These are phyloP conservation scores for Xanthoconium stramineum DNA, from an alignment of 768 basidiomycete species.

Conservation along the genomic window DNA sequence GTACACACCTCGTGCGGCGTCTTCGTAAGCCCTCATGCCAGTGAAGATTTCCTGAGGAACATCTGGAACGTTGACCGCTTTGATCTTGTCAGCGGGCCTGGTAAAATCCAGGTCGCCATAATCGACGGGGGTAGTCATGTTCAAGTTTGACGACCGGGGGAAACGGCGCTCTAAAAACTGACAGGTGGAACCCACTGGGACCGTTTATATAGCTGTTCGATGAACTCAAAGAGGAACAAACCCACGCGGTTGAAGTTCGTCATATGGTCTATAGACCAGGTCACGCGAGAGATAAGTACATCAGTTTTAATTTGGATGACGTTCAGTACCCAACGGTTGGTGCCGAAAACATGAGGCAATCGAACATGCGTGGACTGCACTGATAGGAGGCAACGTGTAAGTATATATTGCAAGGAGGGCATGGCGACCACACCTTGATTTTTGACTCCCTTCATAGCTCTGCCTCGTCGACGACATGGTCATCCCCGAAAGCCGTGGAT, in stretches of 20 bases:
- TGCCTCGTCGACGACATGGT: not conserved
- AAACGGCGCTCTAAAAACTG: not conserved
- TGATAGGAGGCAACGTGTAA: not conserved
- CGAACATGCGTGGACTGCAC: conserved; percentile 1
- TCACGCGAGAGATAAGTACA: conserved; percentile 9
- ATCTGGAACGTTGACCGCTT: conserved; percentile 35
- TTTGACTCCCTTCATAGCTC: not conserved
- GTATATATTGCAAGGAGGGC: not conserved
- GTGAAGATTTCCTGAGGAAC: conserved; percentile 33
- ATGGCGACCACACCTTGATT: not conserved
- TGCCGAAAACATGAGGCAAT: not conserved
- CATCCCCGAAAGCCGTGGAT: not conserved
- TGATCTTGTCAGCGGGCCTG: conserved; percentile 38
- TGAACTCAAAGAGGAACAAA: not conserved
- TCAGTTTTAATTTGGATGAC: too few species aligned
- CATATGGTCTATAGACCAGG: not conserved
- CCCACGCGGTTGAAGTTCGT: not conserved
- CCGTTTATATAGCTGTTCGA: conserved; percentile 1
- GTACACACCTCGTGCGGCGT: conserved; percentile 33
- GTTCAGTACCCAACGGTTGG: not conserved
- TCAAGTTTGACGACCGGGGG: conserved; percentile 7
- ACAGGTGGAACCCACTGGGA: too few species aligned
- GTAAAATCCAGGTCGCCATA: conserved; percentile 34
- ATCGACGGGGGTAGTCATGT: conserved; percentile 24
- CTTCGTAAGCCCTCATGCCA: conserved; percentile 38